Evolutionary conservation across 2,329 filamentous ascomycete genomes (phyloP).

Genomic region (Aspergillus tanneri): DNA sequence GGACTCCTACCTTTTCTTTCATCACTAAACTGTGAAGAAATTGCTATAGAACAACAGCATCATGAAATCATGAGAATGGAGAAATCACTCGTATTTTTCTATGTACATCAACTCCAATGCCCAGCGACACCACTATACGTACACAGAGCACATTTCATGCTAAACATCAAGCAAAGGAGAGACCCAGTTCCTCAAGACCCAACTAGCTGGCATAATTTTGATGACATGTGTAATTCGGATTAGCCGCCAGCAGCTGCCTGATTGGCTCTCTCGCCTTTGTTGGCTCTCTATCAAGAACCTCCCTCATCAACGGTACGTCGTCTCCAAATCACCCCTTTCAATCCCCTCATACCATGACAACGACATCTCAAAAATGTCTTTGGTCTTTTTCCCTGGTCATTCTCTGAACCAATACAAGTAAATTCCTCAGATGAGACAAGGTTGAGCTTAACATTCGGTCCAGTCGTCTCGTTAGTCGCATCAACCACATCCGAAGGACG

Average conservation of each 20-base stretch:
- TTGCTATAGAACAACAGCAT: too few species aligned
- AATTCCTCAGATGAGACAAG: conserved; percentile 38
- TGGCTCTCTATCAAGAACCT: conserved; percentile 47
- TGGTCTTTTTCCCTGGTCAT: conserved; percentile 41
- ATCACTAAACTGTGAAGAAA: too few species aligned
- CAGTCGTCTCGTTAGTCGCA: conserved; percentile 40
- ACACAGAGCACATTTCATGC: too few species aligned
- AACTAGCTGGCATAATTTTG: conserved; percentile 49
- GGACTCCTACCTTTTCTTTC: too few species aligned
- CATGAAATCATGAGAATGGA: too few species aligned
- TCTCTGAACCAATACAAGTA: conserved; percentile 27
- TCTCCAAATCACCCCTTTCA: conserved; percentile 43
- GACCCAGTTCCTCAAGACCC: too few species aligned
- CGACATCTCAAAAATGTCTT: conserved; percentile 42
- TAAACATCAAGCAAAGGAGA: too few species aligned
- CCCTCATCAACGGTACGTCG: conserved; percentile 47
- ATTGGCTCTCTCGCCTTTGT: conserved; percentile 41
- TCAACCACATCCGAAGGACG: conserved; percentile 38
- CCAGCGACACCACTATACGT: too few species aligned
- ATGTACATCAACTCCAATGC: too few species aligned
- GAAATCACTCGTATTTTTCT: too few species aligned
- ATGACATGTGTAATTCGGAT: conserved; percentile 46
- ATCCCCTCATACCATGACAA: conserved; percentile 50
- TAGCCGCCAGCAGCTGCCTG: conserved; percentile 27
- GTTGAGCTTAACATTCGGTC: conserved; percentile 33